Evolutionary conservation across 1,284 basidiomycete species (phyloP).

Genomic region (Ustilago xerochloae): DNA sequence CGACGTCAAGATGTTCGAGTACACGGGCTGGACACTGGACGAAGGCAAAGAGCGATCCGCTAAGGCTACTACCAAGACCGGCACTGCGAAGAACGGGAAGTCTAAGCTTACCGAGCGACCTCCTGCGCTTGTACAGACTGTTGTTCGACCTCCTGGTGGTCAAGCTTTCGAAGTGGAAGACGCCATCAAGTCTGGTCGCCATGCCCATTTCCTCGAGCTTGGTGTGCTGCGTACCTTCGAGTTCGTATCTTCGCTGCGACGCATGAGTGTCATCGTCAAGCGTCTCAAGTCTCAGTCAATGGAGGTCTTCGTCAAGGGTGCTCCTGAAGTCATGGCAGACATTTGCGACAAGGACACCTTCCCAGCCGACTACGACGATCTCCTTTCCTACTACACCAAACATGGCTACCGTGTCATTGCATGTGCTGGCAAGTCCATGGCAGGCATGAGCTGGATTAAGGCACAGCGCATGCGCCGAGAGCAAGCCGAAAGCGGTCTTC

Average conservation of each 20-base stretch:
- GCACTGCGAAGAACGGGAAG: conserved; percentile 62
- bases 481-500: conserved; percentile 89
- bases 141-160: conserved; percentile 93
- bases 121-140: conserved; percentile 91
- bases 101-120: conserved; percentile 75
- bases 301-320: conserved; percentile 98
- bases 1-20: conserved; percentile 89
- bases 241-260: conserved; percentile 89
- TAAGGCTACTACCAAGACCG: conserved; percentile 54
- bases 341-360: conserved; percentile 74
- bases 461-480: conserved; percentile 96
- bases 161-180: conserved; percentile 90
- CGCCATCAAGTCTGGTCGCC: conserved; percentile 82
- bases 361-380: conserved; percentile 94
- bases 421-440: conserved; percentile 94
- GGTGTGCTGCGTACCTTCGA: conserved; percentile 97
- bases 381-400: conserved; percentile 95
- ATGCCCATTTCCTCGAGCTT: conserved; percentile 90
- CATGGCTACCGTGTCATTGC: conserved; percentile 98
- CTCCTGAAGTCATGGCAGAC: conserved; percentile 95
- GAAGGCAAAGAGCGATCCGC: conserved; percentile 73
- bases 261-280: conserved; percentile 99
- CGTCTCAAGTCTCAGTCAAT: conserved; percentile 91
- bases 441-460: conserved; percentile 94
- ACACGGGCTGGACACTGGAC: conserved; percentile 94